Percentiles rank a stretch among this genome's conserved stretches.
phyloP scores from a whole-genome alignment of 192 early-diverging fungal genomes.

The Coemansia sp. region DNA sequence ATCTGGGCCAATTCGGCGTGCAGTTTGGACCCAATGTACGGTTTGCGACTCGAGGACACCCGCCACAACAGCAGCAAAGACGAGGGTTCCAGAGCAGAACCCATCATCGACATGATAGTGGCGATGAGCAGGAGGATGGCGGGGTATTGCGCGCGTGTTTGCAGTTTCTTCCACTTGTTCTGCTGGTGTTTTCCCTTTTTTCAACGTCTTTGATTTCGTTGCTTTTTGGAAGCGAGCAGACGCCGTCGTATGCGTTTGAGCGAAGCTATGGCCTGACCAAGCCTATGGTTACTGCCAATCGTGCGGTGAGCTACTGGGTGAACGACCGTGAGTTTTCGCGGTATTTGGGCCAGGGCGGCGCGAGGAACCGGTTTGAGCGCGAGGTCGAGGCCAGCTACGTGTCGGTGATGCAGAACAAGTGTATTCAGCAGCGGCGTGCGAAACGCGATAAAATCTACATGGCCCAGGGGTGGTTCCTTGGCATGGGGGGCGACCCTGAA shows the following conservation, averaged over 20 bases:
- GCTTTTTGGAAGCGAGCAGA: constrained; percentile 39
- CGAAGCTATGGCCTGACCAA: constrained; percentile 54
- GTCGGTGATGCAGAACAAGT: constrained; percentile 63
- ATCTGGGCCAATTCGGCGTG: constrained; percentile 57
- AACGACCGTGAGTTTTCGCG: constrained; percentile 59
- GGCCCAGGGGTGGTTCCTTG: constrained; percentile 70
- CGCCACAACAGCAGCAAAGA: constrained; percentile 12
- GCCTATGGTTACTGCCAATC: constrained; percentile 58
- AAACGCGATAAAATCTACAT: constrained; percentile 58
- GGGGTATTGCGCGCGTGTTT: constrained; percentile 56
- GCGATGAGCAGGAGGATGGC: not conserved
- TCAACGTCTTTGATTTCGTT: constrained; percentile 63
- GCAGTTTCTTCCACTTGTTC: constrained; percentile 77
- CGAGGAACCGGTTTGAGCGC: constrained; percentile 68
- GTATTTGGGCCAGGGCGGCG: constrained; percentile 41
- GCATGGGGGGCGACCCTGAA: constrained; percentile 62
- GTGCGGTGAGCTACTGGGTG: constrained; percentile 81
- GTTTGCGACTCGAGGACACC: not conserved
- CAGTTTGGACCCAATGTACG: constrained; percentile 30
- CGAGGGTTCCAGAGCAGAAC: constrained; percentile 34
- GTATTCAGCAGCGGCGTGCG: constrained; percentile 66
- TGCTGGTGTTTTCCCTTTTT: constrained; percentile 77
- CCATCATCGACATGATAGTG: not conserved
- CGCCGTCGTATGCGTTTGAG: constrained; percentile 69
- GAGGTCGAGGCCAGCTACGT: constrained; percentile 73